phyloP scores from a whole-genome alignment of 257 asterid genomes.

The Parsonsia alboflavescens region DNA sequence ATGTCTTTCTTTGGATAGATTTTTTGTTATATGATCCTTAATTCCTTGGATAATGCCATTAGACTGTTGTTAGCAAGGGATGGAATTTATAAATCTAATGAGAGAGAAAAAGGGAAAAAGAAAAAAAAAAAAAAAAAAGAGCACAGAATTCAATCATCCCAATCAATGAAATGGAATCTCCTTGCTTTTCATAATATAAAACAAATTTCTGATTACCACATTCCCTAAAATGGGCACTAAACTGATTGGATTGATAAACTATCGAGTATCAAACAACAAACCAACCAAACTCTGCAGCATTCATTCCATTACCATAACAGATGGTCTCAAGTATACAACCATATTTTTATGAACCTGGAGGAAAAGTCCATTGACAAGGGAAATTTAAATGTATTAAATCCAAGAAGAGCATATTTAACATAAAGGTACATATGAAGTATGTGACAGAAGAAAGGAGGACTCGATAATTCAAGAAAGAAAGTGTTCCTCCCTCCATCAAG shows the following conservation, averaged over 20 bases:
- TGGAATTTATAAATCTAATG: background rate
- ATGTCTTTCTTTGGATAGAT: background rate
- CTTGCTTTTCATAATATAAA: background rate
- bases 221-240: background rate
- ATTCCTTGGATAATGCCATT: background rate
- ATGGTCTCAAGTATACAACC: background rate
- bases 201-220: background rate
- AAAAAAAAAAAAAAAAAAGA: no score
- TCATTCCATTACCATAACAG: background rate
- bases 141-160: background rate
- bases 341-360: background rate
- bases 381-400: background rate
- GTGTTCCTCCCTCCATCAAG: no score
- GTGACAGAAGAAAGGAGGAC: background rate
- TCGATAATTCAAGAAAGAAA: background rate
- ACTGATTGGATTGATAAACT: background rate
- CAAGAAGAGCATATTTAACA: background rate
- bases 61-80: background rate
- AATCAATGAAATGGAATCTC: background rate
- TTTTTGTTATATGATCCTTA: background rate
- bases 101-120: no score
- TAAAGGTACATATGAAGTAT: background rate
- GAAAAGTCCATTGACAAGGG: background rate
- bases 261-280: no score
- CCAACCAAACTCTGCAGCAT: background rate